Conservation (phyloP, 257 asterid species). For the Solanum rostratum region DNA sequence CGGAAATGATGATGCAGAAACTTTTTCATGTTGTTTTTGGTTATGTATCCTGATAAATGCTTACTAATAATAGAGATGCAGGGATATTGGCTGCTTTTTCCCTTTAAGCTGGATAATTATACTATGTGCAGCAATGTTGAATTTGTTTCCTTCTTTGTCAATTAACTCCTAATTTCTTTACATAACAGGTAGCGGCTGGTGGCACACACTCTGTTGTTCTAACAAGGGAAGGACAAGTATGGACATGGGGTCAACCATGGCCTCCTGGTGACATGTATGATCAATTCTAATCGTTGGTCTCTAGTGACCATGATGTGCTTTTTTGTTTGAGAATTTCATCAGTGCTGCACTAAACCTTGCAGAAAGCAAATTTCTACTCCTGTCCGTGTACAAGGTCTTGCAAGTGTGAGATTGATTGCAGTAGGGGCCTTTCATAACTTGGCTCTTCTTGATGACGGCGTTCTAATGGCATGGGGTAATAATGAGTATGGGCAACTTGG, state of each 20-base stretch:
- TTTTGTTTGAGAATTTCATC: neutral
- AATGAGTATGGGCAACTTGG: slow-evolving; percentile 99
- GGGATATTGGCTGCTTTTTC: neutral
- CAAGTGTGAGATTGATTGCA: slow-evolving; percentile 62
- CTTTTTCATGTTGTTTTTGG: neutral
- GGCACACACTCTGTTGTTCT: slow-evolving; percentile 98
- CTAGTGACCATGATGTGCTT: neutral
- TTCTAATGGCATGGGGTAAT: slow-evolving; percentile 94
- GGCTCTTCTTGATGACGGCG: slow-evolving; percentile 83
- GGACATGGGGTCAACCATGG: slow-evolving; percentile 99
- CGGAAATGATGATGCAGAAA: neutral
- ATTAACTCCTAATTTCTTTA: slow-evolving; percentile 4
- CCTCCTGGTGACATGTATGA: slow-evolving; percentile 98
- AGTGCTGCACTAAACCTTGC: slow-evolving; percentile 4
- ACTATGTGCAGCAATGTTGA: neutral
- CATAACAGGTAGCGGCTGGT: slow-evolving; percentile 92
- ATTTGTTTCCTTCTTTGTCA: neutral
- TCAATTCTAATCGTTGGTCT: neutral
- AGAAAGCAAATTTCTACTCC: slow-evolving; percentile 99
- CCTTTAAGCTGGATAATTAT: neutral
- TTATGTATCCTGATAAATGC: neutral
- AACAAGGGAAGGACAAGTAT: slow-evolving; percentile 88
- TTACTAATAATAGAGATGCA: neutral
- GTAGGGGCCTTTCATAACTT: slow-evolving; percentile 98
- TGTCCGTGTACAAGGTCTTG: slow-evolving; percentile 90